Conservation (phyloP, 1,284 basidiomycete genomes). For the Apiotrichum veenhuisii region DNA sequence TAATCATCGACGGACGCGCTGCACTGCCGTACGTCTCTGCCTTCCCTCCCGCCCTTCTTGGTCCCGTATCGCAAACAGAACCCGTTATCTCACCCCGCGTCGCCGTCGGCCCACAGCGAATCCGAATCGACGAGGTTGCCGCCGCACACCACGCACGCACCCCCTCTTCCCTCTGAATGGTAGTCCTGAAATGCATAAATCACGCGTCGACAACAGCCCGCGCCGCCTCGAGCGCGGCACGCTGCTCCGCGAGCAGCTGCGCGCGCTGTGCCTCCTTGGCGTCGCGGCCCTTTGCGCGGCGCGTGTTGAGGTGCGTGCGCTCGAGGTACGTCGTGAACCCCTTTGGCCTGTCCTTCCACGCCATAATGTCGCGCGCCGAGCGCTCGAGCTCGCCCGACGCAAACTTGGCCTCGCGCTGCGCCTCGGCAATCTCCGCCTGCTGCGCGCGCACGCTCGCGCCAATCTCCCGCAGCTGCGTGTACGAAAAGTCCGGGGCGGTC, state of each 20-base stretch:
- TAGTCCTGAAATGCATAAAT: slow-evolving; percentile 3
- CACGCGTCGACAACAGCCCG: not conserved
- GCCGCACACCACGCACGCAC: not conserved
- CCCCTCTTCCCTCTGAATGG: not conserved
- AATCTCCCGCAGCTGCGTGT: not conserved
- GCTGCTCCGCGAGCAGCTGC: slow-evolving; percentile 6
- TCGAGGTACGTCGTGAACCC: slow-evolving; percentile 33
- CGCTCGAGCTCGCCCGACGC: slow-evolving; percentile 7
- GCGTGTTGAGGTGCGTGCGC: slow-evolving; percentile 33
- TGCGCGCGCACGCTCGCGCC: not conserved
- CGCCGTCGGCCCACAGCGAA: too few species aligned
- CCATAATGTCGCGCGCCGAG: slow-evolving; percentile 26
- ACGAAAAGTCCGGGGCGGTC: not conserved
- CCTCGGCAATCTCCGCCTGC: slow-evolving; percentile 5
- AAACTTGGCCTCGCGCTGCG: not conserved
- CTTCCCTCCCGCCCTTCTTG: too few species aligned
- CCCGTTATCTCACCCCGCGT: too few species aligned
- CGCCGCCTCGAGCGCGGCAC: slow-evolving; percentile 2
- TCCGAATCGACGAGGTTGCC: too few species aligned
- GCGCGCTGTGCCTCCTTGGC: slow-evolving; percentile 27
- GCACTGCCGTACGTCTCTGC: too few species aligned
- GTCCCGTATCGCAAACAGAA: too few species aligned
- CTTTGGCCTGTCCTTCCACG: slow-evolving; percentile 28
- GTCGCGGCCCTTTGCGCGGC: slow-evolving; percentile 24
- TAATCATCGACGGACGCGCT: too few species aligned